phyloP scores from a whole-genome alignment of 2,329 filamentous ascomycete species.

The Exophiala bonariae region DNA sequence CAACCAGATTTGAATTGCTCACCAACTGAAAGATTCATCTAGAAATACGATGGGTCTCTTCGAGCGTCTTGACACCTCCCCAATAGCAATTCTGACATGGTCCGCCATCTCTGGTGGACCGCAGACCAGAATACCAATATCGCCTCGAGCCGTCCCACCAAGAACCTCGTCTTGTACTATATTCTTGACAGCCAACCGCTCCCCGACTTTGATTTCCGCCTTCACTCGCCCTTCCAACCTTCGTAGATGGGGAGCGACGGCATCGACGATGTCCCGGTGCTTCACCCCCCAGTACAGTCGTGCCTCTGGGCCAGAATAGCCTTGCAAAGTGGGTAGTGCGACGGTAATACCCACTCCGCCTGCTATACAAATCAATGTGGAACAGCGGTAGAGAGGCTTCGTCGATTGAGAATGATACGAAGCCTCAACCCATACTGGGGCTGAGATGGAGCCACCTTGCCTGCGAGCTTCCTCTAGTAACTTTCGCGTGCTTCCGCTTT shows the following conservation, averaged over 20 bases:
- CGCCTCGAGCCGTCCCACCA: not conserved
- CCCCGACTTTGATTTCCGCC: not conserved
- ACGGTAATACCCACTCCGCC: slow-evolving; percentile 38
- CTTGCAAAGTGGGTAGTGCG: not conserved
- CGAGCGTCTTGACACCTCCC: not conserved
- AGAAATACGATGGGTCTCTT: not conserved
- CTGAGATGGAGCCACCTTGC: not conserved
- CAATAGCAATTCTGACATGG: not conserved
- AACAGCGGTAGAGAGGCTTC: not conserved
- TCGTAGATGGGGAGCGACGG: not conserved
- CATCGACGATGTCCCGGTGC: not conserved
- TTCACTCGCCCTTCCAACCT: not conserved
- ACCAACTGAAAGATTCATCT: not conserved
- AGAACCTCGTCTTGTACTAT: not conserved
- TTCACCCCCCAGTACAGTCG: not conserved
- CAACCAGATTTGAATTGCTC: no score
- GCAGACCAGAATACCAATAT: not conserved
- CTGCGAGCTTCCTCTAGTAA: not conserved
- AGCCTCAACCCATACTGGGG: slow-evolving; percentile 1
- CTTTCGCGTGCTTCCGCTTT: slow-evolving; percentile 4
- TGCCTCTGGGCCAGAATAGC: not conserved
- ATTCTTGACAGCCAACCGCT: not conserved
- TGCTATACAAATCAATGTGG: slow-evolving; percentile 35
- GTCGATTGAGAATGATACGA: not conserved
- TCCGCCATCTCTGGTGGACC: not conserved